Percentiles rank a stretch among this genome's conserved stretches.
phyloP scores from a whole-genome alignment of 441 rosid species.

The Erysimum pusillum region DNA sequence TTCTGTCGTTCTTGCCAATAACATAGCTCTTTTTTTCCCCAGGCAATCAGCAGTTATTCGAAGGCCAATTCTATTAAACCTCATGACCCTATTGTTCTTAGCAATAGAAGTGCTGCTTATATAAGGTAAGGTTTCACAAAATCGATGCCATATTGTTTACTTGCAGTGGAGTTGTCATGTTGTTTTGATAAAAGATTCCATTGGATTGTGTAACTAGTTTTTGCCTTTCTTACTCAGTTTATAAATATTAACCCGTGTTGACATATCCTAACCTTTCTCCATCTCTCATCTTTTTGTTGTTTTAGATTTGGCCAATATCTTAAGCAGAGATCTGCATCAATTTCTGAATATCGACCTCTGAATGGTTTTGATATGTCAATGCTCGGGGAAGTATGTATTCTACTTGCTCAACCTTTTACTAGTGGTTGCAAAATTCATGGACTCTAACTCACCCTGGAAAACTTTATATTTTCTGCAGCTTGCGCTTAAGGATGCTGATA shows the following conservation, averaged over 20 bases:
- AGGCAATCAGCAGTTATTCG: conserved; percentile 84
- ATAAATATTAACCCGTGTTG: background rate
- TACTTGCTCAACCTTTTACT: conserved; percentile 19
- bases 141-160: background rate
- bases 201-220: conserved; percentile 8
- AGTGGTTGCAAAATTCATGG: conserved; percentile 2
- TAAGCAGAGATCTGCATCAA: conserved; percentile 73
- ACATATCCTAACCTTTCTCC: conserved; percentile 5
- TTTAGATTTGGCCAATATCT: conserved; percentile 81
- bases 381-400: conserved; percentile 84
- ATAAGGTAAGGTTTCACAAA: conserved; percentile 61
- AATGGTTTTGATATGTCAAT: conserved; percentile 91
- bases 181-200: background rate
- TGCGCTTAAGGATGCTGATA: conserved; percentile 94
- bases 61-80: conserved; percentile 83
- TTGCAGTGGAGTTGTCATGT: conserved; percentile 16
- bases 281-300: conserved; percentile 5
- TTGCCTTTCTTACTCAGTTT: conserved; percentile 17
- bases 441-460: conserved; percentile 32
- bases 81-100: conserved; percentile 77
- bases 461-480: conserved; percentile 64
- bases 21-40: conserved; percentile 34
- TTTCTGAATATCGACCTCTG: conserved; percentile 78
- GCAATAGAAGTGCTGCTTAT: conserved; percentile 86
- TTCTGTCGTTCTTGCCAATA: conserved; percentile 28